phyloP scores from a whole-genome alignment of 2,329 filamentous ascomycete genomes.

The Ambrosiella cleistominuta region DNA sequence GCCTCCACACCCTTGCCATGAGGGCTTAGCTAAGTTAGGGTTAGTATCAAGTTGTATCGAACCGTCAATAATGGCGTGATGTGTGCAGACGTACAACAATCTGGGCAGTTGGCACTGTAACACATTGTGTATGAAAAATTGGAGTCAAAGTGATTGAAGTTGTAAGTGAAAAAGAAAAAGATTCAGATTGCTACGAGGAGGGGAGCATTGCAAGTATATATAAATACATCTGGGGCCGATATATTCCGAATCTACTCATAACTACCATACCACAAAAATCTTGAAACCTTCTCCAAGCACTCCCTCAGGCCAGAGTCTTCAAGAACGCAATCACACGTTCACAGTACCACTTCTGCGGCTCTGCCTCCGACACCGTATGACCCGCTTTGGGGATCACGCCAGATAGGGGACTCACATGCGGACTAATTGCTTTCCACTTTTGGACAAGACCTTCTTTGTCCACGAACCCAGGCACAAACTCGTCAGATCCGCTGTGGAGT shows the following conservation, averaged over 20 bases:
- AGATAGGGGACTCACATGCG: conserved; percentile 31
- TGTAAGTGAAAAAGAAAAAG: not conserved
- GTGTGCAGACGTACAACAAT: conserved; percentile 14
- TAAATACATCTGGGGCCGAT: not conserved
- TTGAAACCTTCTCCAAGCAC: not conserved
- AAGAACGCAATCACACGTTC: conserved; percentile 31
- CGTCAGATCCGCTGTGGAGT: conserved; percentile 47
- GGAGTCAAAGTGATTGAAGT: not conserved
- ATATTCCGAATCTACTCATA: not conserved
- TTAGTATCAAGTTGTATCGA: not conserved
- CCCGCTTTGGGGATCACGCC: conserved; percentile 34
- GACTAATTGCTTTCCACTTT: conserved; percentile 34
- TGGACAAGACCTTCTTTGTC: conserved; percentile 40
- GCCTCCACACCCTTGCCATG: conserved; percentile 32
- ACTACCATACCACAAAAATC: not conserved
- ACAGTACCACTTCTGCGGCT: conserved; percentile 32
- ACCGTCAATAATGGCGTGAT: not conserved
- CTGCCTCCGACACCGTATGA: conserved; percentile 30
- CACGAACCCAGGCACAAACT: conserved; percentile 40
- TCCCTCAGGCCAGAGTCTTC: conserved; percentile 14
- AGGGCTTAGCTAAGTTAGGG: conserved; percentile 24
- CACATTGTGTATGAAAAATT: conserved; percentile 14
- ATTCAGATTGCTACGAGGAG: not conserved
- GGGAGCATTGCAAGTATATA: not conserved
- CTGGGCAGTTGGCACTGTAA: conserved; percentile 16